Evolutionary conservation across 2,329 filamentous ascomycete species (phyloP).

Genomic region (Monilinia polystroma): DNA sequence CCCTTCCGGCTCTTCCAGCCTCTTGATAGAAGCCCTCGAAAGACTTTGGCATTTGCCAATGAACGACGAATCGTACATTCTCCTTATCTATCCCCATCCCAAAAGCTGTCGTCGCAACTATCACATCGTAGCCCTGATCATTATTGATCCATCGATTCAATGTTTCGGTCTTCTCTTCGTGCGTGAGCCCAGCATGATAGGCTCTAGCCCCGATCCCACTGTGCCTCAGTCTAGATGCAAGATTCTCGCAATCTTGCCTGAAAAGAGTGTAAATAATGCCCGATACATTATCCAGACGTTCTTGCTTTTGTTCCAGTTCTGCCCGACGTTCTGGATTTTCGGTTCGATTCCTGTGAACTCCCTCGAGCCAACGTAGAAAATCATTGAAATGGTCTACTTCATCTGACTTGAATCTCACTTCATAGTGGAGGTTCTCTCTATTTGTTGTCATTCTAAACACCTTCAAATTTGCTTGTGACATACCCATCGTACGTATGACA

Average conservation of each 20-base stretch:
- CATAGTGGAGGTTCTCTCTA: conserved; percentile 84
- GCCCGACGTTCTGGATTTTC: conserved; percentile 53
- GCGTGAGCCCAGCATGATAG: conserved; percentile 68
- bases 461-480: conserved; percentile 63
- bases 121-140: conserved; percentile 77
- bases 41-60: conserved; percentile 90
- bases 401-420: conserved; percentile 79
- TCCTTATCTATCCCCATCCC: conserved; percentile 98
- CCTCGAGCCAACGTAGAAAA: conserved; percentile 73
- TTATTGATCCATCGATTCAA: conserved; percentile 71
- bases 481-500: conserved; percentile 71
- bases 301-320: conserved; percentile 55
- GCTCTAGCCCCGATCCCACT: conserved; percentile 72
- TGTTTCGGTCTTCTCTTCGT: conserved; percentile 68
- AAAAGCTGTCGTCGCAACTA: conserved; percentile 93
- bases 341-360: conserved; percentile 69
- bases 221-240: conserved; percentile 63
- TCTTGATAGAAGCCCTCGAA: conserved; percentile 98
- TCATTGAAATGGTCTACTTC: conserved; percentile 70
- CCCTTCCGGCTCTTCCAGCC: conserved; percentile 84
- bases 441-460: conserved; percentile 82
- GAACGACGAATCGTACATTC: conserved; percentile 89
- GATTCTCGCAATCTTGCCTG: conserved; percentile 69
- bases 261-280: conserved; percentile 81
- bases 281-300: conserved; percentile 63